Evolutionary conservation across 2,329 filamentous ascomycete species (phyloP), one percentile per base, ranked within the genome.

Genomic region (Ophiocordyceps camponoti-floridani): DNA sequence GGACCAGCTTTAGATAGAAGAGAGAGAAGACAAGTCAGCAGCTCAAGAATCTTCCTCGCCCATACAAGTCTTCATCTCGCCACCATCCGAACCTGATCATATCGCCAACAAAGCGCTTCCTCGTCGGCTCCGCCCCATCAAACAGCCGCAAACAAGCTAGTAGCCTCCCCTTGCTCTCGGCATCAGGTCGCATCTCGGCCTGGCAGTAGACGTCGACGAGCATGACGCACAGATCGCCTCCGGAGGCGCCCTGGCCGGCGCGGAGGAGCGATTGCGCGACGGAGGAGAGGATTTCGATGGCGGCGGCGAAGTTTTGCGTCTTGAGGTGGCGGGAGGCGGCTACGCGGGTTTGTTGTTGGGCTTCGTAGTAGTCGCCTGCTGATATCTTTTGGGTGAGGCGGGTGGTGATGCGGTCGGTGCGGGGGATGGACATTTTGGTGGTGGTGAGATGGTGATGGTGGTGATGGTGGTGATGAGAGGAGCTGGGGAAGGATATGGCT

Each of bases 311-410:
- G 72, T 89, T 89, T 49, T 75, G 69, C 40, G 82, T 73, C 68
- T 96, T 96, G 61, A 89, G 79, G 67, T 98, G 94, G 47, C 93
- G 87, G 37, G 86, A 82, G 48, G 88, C 88, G 53, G 95, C 89
- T 45, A 95, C 88, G 50, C 91, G 86, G 52, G 94, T 85, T 69
- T 98, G 91, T 64, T 98, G 91, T 66, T 96, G 89, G 47, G 91
- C 91, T 73, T 98, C 91, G 69, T 98, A 98, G 72, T 78, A 95
- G 60, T 91, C 82, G 56, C 88, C 89, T 63, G 93, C 86, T 52
- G 77, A 72, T 63, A 94, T 94, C 63, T 86, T 89, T 63, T 83
- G 72, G 66, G 89, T 84, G 61, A 95, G 79, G 26, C 74, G 70
- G 46, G 69, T 59, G 53, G 77, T 75, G 61, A 77, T 77, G 41